Evolutionary conservation across 2,329 filamentous ascomycete genomes (phyloP), one percentile per base, ranked within the genome.

Genomic region (Cladobotryum mycophilum): DNA sequence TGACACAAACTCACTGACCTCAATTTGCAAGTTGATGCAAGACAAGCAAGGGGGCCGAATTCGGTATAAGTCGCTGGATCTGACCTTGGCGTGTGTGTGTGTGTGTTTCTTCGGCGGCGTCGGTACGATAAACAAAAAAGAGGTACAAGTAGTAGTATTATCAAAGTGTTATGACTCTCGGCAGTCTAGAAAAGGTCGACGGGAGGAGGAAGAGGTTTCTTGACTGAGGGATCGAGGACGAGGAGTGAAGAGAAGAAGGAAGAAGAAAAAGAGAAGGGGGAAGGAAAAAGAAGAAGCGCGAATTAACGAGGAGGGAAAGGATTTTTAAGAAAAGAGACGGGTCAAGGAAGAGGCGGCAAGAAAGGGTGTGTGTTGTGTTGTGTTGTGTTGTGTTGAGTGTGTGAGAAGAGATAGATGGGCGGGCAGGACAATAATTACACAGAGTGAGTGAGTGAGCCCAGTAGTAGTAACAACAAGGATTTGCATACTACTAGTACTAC

Each of bases 141-240:
- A 7, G 9, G 25, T 30, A 30, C 20, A 20, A 5, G 25, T 30
- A 30, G 22, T 7, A 25, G 25, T 30, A 30, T 7, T 30, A 30
- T 30, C 9, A 30, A 30, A 30, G 25, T 7, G 25, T 30, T 30
- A 8, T 25, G 25, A 30, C 25, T 30, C 25, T 43, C 35, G 49
- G 45, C 49, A 43, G 45, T 47, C 46, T 44, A 43, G 37, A 40
- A 36, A 46, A 9, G 22, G 48, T 45, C 43, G 37, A 41, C 30
- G 30, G 9, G 43, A 17, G n/a, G 42, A 36, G 40, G 40, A 43
- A 40, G 49, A 52, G 37, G 34, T 30, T 30, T 30, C 25, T 30
- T 30, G 25, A 30, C 25, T 30, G 36, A 45, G 33, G 49, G 45
- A 49, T 40, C 14, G 49, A 51, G 25, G 45, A 51, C 47, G 47